Conservation (phyloP, 2,329 filamentous ascomycete species). For the Stemphylium lycopersici region DNA sequence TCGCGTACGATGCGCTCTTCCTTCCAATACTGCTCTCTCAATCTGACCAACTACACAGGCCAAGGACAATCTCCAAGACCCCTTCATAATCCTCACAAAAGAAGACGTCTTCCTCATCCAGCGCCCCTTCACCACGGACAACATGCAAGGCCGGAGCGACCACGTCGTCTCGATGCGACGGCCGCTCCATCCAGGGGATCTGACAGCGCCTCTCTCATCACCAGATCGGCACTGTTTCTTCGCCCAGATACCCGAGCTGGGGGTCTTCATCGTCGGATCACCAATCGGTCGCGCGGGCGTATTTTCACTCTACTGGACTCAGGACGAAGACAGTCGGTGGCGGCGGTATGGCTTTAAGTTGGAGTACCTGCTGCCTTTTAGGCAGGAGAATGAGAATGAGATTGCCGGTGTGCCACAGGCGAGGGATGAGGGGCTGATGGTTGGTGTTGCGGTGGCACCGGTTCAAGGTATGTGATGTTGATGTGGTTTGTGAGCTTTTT, state of each 20-base stretch:
- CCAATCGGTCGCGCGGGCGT: constrained; percentile 70
- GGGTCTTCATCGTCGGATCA: constrained; percentile 70
- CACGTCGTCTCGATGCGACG: constrained; percentile 47
- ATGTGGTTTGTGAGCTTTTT: constrained; percentile 18
- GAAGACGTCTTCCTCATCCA: constrained; percentile 54
- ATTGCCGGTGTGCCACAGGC: constrained; percentile 7
- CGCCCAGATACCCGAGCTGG: constrained; percentile 70
- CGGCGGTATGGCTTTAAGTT: constrained; percentile 57
- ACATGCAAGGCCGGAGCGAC: constrained; percentile 6
- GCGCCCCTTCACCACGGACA: constrained; percentile 29
- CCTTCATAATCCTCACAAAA: constrained; percentile 53
- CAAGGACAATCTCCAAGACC: neutral
- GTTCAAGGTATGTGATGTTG: constrained; percentile 56
- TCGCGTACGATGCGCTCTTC: neutral
- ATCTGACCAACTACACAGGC: neutral
- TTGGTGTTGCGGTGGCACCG: constrained; percentile 72
- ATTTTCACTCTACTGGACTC: constrained; percentile 60
- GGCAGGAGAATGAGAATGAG: constrained; percentile 2
- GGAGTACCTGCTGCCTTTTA: constrained; percentile 61
- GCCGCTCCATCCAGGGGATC: constrained; percentile 28
- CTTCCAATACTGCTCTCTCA: neutral
- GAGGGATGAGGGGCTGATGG: constrained; percentile 51
- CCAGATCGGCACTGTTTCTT: constrained; percentile 66
- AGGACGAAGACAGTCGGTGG: constrained; percentile 44
- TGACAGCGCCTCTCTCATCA: constrained; percentile 18